phyloP scores from a whole-genome alignment of 208 protist species.

The Wallacemonas collosoma region DNA sequence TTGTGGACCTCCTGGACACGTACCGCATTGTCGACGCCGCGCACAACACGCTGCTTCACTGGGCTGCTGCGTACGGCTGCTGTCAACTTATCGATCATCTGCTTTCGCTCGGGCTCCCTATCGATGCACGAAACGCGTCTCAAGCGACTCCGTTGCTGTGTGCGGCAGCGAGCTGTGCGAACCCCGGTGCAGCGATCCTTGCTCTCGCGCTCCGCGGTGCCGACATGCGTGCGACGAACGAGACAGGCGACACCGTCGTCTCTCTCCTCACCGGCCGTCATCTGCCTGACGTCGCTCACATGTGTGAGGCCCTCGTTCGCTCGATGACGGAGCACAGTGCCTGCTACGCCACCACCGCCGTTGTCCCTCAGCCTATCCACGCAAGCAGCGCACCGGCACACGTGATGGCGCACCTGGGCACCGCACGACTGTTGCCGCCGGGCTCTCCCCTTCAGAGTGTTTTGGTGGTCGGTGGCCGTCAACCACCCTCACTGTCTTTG shows the following conservation, averaged over 20 bases:
- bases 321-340: slow-evolving; percentile 15
- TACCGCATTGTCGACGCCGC: slow-evolving; percentile 41
- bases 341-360: slow-evolving; percentile 3
- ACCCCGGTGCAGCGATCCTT: slow-evolving; percentile 36
- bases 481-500: background rate
- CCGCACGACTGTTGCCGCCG: background rate
- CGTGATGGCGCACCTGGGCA: slow-evolving; percentile 10
- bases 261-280: slow-evolving; percentile 29
- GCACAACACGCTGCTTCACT: slow-evolving; percentile 76
- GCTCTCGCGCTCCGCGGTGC: slow-evolving; percentile 57
- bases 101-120: slow-evolving; percentile 34
- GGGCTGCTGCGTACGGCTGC: slow-evolving; percentile 57
- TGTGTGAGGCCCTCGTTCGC: slow-evolving; percentile 18
- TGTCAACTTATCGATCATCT: slow-evolving; percentile 33
- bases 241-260: slow-evolving; percentile 30
- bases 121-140: slow-evolving; percentile 42
- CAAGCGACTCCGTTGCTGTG: slow-evolving; percentile 62
- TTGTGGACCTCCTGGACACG: slow-evolving; percentile 51
- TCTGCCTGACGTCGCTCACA: slow-evolving; percentile 14
- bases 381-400: background rate
- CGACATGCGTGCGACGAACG: slow-evolving; percentile 25
- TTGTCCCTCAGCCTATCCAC: background rate
- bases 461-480: background rate
- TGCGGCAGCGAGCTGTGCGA: slow-evolving; percentile 48
- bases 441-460: background rate